Percentiles rank a stretch among this genome's conserved stretches.
Conservation (phyloP, 495 filamentous ascomycete species). For the Penicillium diatomitis region DNA sequence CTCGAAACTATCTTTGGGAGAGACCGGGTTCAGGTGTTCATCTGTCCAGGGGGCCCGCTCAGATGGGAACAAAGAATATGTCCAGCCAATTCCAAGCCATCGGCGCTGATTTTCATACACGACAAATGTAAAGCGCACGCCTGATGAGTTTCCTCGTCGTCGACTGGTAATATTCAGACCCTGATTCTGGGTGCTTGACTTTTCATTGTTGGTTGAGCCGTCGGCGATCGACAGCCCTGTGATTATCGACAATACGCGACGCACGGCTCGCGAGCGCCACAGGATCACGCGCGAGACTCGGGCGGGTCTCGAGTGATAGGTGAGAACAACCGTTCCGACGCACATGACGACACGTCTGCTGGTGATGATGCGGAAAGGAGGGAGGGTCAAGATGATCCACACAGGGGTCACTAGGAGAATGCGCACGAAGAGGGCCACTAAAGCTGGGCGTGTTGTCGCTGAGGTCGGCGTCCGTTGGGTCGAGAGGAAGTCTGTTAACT, state of each 20-base stretch:
- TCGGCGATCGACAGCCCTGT: constrained; percentile 70
- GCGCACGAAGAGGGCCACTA: constrained; percentile 81
- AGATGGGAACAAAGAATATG: constrained; percentile 76
- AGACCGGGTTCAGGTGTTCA: constrained; percentile 77
- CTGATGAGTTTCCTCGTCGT: constrained; percentile 50
- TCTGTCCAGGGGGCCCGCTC: constrained; percentile 91
- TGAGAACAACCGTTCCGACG: constrained; percentile 71
- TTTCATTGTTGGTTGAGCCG: constrained; percentile 18
- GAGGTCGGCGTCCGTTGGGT: constrained; percentile 86
- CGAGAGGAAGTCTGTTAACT: constrained; percentile 86
- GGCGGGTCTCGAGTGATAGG: constrained; percentile 84
- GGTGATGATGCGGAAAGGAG: constrained; percentile 77
- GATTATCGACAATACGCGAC: constrained; percentile 53
- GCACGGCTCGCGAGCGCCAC: constrained; percentile 75
- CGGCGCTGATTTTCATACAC: constrained; percentile 94
- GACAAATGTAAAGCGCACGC: constrained; percentile 91
- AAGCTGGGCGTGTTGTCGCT: constrained; percentile 82
- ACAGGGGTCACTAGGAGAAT: constrained; percentile 80
- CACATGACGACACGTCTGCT: constrained; percentile 72
- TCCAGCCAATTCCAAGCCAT: constrained; percentile 95
- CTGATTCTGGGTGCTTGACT: constrained; percentile 29
- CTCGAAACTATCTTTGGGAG: constrained; percentile 71
- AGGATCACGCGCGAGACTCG: constrained; percentile 79
- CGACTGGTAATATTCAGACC: constrained; percentile 41
- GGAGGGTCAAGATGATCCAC: constrained; percentile 76